These are phyloP conservation scores for Vicia villosa DNA, from an alignment of 306 rosid genomes.

Conservation along the genomic window DNA sequence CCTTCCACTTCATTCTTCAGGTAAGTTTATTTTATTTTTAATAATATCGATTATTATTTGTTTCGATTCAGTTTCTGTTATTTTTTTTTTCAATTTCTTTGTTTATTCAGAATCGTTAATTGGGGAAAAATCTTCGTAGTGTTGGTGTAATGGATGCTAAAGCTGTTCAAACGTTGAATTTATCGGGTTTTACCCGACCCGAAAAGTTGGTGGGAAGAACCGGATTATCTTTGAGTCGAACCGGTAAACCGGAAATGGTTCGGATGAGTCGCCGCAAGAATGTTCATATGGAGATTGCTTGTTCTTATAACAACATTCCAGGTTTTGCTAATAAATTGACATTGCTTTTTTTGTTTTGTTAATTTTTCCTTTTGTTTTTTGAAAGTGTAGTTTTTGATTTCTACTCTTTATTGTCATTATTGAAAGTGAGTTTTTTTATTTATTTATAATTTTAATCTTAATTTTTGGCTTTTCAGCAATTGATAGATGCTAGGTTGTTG, in stretches of 20 bases:
- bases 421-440: neutral
- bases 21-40: conserved; percentile 1
- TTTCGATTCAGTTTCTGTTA: conserved; percentile 3
- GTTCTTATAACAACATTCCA: conserved; percentile 62
- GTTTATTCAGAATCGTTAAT: neutral
- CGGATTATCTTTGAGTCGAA: conserved; percentile 37
- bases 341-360: no score
- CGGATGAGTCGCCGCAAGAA: conserved; percentile 42
- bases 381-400: conserved; percentile 12
- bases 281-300: conserved; percentile 48
- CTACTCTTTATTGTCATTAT: neutral
- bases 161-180: conserved; percentile 44
- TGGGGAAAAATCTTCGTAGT: conserved; percentile 5
- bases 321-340: conserved; percentile 44
- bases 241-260: conserved; percentile 45
- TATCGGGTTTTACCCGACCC: conserved; percentile 49
- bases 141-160: conserved; percentile 54
- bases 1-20: neutral
- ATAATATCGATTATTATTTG: neutral
- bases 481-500: conserved; percentile 17
- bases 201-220: conserved; percentile 43
- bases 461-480: neutral
- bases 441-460: neutral
- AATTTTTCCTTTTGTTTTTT: neutral
- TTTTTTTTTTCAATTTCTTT: neutral